phyloP scores from a whole-genome alignment of 352 stramenopile genomes.

The Phytopythium sindhum region DNA sequence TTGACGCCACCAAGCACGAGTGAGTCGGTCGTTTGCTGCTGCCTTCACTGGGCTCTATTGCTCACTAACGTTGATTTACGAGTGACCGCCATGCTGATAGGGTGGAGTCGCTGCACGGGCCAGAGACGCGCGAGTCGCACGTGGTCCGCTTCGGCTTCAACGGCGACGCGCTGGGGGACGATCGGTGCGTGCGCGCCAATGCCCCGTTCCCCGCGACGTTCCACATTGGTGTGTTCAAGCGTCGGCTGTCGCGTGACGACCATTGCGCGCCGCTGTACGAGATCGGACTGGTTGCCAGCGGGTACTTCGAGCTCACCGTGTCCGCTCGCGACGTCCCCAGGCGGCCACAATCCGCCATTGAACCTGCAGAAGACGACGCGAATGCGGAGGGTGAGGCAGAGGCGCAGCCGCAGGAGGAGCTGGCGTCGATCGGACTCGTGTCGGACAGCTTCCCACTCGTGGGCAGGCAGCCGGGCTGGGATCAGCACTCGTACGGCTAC shows the following conservation, averaged over 20 bases:
- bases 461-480: constrained; percentile 69
- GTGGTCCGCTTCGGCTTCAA: constrained; percentile 47
- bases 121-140: constrained; percentile 23
- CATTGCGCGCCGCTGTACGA: constrained; percentile 24
- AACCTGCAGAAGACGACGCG: neutral
- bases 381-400: constrained; percentile 1
- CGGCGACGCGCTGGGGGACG: constrained; percentile 48
- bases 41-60: neutral
- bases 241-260: constrained; percentile 5
- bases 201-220: constrained; percentile 56
- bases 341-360: neutral
- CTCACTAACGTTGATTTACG: neutral
- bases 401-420: constrained; percentile 16
- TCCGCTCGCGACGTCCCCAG: constrained; percentile 11
- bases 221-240: constrained; percentile 52
- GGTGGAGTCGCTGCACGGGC: constrained; percentile 23
- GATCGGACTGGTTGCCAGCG: constrained; percentile 50
- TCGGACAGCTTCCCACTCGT: constrained; percentile 48
- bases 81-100: constrained; percentile 3
- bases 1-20: constrained; percentile 38
- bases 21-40: constrained; percentile 19
- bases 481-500: constrained; percentile 62
- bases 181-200: constrained; percentile 75
- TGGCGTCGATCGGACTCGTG: constrained; percentile 60
- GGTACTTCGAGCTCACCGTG: constrained; percentile 84